Evolutionary conservation across 1,284 basidiomycete species (phyloP).

Genomic region (Rhodotorula mucilaginosa): DNA sequence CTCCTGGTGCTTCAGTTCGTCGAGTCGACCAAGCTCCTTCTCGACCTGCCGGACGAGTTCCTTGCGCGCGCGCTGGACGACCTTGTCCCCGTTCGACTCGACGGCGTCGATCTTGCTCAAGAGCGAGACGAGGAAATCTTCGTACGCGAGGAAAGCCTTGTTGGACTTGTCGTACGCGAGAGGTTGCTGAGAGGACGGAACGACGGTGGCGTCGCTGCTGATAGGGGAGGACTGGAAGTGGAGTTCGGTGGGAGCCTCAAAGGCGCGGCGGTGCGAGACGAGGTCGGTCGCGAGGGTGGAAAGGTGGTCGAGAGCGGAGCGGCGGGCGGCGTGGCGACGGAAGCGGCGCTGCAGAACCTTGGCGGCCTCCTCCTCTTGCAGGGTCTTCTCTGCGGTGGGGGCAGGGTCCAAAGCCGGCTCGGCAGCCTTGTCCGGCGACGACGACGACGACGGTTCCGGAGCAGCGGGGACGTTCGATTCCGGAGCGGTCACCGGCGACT

Average conservation of each 20-base stretch:
- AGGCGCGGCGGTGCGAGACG: slow-evolving; percentile 12
- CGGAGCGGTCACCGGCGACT: not conserved
- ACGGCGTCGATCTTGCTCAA: slow-evolving; percentile 66
- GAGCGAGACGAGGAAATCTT: slow-evolving; percentile 61
- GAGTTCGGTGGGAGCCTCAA: slow-evolving; percentile 17
- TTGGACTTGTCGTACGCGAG: slow-evolving; percentile 58
- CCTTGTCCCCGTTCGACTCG: slow-evolving; percentile 61
- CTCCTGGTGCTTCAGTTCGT: slow-evolving; percentile 50
- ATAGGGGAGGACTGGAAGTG: slow-evolving; percentile 10
- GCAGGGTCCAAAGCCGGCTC: not conserved
- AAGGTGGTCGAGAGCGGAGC: slow-evolving; percentile 26
- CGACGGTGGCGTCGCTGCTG: not conserved
- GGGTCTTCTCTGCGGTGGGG: not conserved
- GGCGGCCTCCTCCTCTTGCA: slow-evolving; percentile 8
- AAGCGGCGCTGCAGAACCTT: slow-evolving; percentile 27
- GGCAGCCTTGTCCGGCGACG: not conserved
- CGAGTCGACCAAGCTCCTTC: slow-evolving; percentile 59
- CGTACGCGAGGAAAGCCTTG: slow-evolving; percentile 60
- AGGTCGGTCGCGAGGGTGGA: slow-evolving; percentile 17
- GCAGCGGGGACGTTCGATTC: not conserved
- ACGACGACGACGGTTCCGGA: not conserved
- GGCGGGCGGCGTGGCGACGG: slow-evolving; percentile 22
- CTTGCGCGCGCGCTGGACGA: slow-evolving; percentile 60
- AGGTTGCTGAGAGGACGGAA: slow-evolving; percentile 38
- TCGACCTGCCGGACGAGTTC: slow-evolving; percentile 64